Percentiles rank a stretch among this genome's conserved stretches.
Conservation (phyloP, 768 basidiomycete species). For the Boletellus ananas region DNA sequence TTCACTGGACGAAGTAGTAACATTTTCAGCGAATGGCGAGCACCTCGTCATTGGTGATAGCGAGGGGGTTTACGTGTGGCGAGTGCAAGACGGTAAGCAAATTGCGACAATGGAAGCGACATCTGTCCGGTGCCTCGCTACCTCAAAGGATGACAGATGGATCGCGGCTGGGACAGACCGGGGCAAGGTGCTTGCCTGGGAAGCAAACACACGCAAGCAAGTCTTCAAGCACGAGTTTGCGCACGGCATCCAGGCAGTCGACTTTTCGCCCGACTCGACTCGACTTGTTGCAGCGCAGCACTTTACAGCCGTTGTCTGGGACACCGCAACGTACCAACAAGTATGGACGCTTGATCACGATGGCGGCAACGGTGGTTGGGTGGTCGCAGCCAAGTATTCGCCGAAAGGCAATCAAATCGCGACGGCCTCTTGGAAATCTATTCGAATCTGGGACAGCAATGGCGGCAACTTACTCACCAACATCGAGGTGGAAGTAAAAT, state of each 20-base stretch:
- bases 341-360: neutral
- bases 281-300: neutral
- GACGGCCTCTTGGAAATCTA: too few species aligned
- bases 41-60: neutral
- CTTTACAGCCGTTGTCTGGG: neutral
- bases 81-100: neutral
- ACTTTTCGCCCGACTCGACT: neutral
- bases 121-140: too few species aligned
- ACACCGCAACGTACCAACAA: neutral
- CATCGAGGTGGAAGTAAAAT: neutral
- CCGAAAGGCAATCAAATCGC: neutral
- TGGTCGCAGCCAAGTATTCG: neutral
- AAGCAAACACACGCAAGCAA: too few species aligned
- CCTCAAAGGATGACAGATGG: neutral
- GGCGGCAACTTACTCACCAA: neutral
- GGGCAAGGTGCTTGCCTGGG: neutral
- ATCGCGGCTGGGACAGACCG: neutral
- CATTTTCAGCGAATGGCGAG: neutral
- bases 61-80: neutral
- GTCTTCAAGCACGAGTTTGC: too few species aligned
- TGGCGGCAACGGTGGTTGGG: too few species aligned
- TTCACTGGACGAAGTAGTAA: too few species aligned
- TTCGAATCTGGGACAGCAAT: too few species aligned
- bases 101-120: too few species aligned
- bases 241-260: too few species aligned